phyloP scores from a whole-genome alignment of 805 yeast genomes.

The Metschnikowia cerradonensis region DNA sequence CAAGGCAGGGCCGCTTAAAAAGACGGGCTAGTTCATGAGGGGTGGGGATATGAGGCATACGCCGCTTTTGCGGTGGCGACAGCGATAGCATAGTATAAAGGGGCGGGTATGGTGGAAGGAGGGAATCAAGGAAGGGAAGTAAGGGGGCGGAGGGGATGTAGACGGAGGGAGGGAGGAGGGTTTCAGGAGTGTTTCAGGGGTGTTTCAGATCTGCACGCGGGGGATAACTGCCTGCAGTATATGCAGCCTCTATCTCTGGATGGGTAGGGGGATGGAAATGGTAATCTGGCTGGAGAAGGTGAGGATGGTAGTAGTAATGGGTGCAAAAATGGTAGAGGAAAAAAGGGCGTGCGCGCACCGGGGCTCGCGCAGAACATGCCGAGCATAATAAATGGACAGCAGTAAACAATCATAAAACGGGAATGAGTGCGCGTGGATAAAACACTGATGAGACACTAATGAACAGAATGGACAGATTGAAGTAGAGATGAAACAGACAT shows the following conservation, averaged over 20 bases:
- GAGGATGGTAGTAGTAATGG: slow-evolving; percentile 9
- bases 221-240: slow-evolving; percentile 1
- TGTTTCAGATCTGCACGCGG: neutral
- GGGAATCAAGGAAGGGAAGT: neutral
- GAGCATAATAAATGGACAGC: no score
- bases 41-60: slow-evolving; percentile 11
- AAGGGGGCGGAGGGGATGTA: slow-evolving; percentile 13
- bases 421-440: neutral
- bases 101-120: neutral
- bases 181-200: neutral
- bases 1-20: slow-evolving; percentile 12
- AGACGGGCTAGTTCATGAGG: slow-evolving; percentile 14
- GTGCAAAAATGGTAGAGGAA: slow-evolving; percentile 18
- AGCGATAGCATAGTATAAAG: slow-evolving; percentile 2
- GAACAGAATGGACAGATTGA: no score
- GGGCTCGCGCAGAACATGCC: neutral
- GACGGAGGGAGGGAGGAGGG: slow-evolving; percentile 4
- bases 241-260: neutral
- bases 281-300: neutral
- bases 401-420: no score
- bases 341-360: slow-evolving; percentile 7
- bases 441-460: neutral
- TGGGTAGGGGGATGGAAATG: neutral
- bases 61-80: slow-evolving; percentile 10
- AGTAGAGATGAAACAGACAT: neutral